Conservation (phyloP, 2,329 filamentous ascomycete species). For the Fusarium abutilonis region DNA sequence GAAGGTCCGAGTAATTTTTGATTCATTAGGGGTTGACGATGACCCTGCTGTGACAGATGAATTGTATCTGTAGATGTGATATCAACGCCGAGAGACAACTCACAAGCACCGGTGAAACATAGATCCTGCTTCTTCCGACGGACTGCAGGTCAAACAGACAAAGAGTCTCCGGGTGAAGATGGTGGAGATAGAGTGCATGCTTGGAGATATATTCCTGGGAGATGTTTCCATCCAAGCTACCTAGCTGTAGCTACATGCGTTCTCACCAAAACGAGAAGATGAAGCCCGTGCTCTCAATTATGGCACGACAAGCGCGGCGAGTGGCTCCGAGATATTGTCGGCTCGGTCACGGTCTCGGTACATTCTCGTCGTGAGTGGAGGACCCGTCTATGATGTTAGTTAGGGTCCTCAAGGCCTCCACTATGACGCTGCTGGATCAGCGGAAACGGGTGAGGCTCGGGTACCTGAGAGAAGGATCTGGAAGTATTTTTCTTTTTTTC, state of each 20-base stretch:
- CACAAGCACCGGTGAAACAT: slow-evolving; percentile 36
- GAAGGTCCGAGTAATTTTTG: not conserved
- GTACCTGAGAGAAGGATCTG: slow-evolving; percentile 27
- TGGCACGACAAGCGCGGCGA: slow-evolving; percentile 25
- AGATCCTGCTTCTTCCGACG: too few relatives aligned
- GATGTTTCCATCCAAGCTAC: too few relatives aligned
- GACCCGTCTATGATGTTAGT: slow-evolving; percentile 11
- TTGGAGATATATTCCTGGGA: too few relatives aligned
- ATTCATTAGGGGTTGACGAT: not conserved
- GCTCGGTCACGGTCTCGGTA: slow-evolving; percentile 37
- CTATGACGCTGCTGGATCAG: slow-evolving; percentile 37
- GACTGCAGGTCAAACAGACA: too few relatives aligned
- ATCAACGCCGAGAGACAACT: slow-evolving; percentile 1
- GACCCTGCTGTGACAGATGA: not conserved
- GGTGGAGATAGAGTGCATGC: slow-evolving; percentile 6
- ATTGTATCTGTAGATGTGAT: not conserved
- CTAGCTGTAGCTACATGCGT: too few relatives aligned
- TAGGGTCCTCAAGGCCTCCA: slow-evolving; percentile 26
- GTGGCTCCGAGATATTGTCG: slow-evolving; percentile 27
- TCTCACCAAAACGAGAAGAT: not conserved
- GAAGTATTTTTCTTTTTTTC: slow-evolving; percentile 23
- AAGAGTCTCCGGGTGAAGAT: slow-evolving; percentile 14
- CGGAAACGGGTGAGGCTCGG: slow-evolving; percentile 11
- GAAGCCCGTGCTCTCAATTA: slow-evolving; percentile 2
- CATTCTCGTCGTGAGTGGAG: slow-evolving; percentile 24